These are phyloP conservation scores for Aspergillus bridgeri DNA, from an alignment of 495 filamentous ascomycete genomes.

Conservation along the genomic window DNA sequence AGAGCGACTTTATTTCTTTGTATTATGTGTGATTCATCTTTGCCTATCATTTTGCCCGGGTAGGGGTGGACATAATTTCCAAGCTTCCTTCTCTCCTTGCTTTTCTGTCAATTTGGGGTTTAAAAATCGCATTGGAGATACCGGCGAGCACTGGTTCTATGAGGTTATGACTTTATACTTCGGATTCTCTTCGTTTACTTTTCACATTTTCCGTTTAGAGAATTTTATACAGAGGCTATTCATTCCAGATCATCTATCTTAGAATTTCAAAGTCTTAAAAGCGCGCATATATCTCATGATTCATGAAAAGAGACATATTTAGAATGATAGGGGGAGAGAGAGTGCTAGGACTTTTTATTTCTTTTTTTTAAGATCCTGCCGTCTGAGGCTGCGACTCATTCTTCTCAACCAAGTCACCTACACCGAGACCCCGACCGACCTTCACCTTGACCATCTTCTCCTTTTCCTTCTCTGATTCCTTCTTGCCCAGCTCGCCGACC, in stretches of 20 bases:
- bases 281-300: background rate
- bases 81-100: background rate
- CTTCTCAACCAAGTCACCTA: constrained; percentile 81
- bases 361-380: background rate
- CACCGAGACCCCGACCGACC: constrained; percentile 74
- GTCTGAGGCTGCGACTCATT: constrained; percentile 47
- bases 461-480: constrained; percentile 36
- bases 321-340: background rate
- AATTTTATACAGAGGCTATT: background rate
- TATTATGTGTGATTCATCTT: background rate
- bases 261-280: no score
- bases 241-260: background rate
- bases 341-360: background rate
- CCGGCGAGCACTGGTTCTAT: background rate
- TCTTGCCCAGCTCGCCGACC: constrained; percentile 50
- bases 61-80: background rate
- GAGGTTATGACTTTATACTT: background rate
- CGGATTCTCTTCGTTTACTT: background rate
- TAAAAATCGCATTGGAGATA: background rate
- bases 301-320: background rate
- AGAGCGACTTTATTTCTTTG: background rate
- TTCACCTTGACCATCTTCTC: constrained; percentile 65
- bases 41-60: background rate
- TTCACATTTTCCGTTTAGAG: background rate
- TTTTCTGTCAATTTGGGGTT: background rate